These are phyloP conservation scores for Fonsecaea pugnacius DNA, from an alignment of 2,329 filamentous ascomycete genomes.

Conservation along the genomic window DNA sequence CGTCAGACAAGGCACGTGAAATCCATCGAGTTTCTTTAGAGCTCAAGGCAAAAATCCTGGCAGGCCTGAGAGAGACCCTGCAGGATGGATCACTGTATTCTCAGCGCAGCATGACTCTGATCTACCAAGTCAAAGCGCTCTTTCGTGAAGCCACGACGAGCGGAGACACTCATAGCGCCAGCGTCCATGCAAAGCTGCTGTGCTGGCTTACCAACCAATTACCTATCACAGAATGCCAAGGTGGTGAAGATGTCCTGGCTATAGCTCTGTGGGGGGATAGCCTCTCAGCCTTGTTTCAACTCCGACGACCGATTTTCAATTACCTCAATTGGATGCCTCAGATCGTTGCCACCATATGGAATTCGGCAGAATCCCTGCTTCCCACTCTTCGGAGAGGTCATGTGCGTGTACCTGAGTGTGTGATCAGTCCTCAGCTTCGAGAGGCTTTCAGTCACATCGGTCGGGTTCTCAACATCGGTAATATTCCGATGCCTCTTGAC, in stretches of 20 bases:
- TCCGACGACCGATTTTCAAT: constrained; percentile 12
- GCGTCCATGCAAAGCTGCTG: constrained; percentile 6
- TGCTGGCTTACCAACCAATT: constrained; percentile 5
- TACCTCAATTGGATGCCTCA: constrained; percentile 13
- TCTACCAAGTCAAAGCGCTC: constrained; percentile 16
- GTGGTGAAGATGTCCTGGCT: neutral
- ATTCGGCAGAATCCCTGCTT: neutral
- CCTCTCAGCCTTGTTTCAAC: constrained; percentile 11
- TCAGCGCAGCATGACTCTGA: constrained; percentile 4
- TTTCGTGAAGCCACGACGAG: constrained; percentile 8
- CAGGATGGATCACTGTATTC: neutral
- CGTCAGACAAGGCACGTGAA: neutral
- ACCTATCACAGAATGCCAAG: constrained; percentile 1
- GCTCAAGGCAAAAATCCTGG: constrained; percentile 7
- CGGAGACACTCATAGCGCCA: constrained; percentile 6
- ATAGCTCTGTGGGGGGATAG: constrained; percentile 7
- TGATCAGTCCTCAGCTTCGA: neutral
- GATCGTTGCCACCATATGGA: constrained; percentile 9
- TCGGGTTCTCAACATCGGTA: constrained; percentile 5
- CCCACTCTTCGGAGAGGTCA: neutral
- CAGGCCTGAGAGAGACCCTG: neutral
- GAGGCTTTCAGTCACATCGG: constrained; percentile 8
- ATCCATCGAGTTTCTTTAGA: neutral
- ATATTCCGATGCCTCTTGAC: neutral
- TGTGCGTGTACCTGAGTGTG: neutral